Evolutionary conservation across 2,329 filamentous ascomycete species (phyloP).

Genomic region (Fusarium sp.): DNA sequence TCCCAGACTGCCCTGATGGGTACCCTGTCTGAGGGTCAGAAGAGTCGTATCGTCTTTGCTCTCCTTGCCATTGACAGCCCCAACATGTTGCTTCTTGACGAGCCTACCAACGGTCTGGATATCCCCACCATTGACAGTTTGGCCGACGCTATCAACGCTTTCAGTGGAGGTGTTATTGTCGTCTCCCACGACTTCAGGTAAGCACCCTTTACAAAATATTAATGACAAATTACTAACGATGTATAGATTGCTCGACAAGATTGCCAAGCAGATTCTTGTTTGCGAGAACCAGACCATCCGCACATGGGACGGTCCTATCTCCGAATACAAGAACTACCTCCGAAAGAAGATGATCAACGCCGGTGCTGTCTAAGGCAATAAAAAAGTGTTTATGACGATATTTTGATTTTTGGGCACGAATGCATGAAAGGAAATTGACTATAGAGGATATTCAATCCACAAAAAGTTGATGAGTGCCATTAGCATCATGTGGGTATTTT

Average conservation of each 20-base stretch:
- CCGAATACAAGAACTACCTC: conserved; percentile 97
- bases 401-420: conserved; percentile 36
- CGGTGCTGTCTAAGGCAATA: conserved; percentile 78
- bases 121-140: conserved; percentile 98
- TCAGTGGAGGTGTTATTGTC: conserved; percentile 94
- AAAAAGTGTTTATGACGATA: conserved; percentile 24
- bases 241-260: conserved; percentile 92
- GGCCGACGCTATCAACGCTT: conserved; percentile 97
- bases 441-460: conserved; percentile 46
- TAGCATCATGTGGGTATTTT: conserved; percentile 45
- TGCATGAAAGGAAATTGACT: conserved; percentile 44
- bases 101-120: conserved; percentile 99
- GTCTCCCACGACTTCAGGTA: conserved; percentile 99
- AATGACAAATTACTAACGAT: conserved; percentile 26
- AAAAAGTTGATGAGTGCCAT: conserved; percentile 46
- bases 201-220: conserved; percentile 45
- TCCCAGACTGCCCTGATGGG: conserved; percentile 97
- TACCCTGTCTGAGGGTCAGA: conserved; percentile 96
- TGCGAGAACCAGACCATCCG: conserved; percentile 97
- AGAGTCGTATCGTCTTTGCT: conserved; percentile 97
- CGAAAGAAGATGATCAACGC: conserved; percentile 97
- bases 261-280: conserved; percentile 99
- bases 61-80: conserved; percentile 93
- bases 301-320: conserved; percentile 88
- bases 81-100: conserved; percentile 98